Percentiles rank a stretch among this genome's conserved stretches.
These are phyloP conservation scores for Cicer arietinum DNA, from an alignment of 306 rosid genomes.

Conservation along the genomic window DNA sequence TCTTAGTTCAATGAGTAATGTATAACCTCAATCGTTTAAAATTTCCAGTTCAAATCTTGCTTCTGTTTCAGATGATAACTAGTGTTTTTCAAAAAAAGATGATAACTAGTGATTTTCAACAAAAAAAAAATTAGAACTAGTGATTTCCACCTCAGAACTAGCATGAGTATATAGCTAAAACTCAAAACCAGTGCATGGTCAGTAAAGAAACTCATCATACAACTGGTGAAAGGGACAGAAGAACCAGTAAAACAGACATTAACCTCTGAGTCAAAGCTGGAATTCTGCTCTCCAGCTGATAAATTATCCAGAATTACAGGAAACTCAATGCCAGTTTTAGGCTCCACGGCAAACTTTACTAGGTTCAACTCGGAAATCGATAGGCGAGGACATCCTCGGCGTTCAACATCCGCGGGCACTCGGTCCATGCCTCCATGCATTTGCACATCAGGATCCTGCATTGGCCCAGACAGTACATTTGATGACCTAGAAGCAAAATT, in stretches of 20 bases:
- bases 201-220: slow-evolving; percentile 12
- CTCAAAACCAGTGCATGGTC: slow-evolving; percentile 23
- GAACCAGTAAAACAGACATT: slow-evolving; percentile 32
- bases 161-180: slow-evolving; percentile 28
- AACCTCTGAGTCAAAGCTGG: slow-evolving; percentile 76
- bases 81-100: neutral
- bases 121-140: neutral
- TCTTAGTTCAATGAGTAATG: neutral
- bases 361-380: slow-evolving; percentile 57
- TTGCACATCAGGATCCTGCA: slow-evolving; percentile 59
- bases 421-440: slow-evolving; percentile 56
- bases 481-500: slow-evolving; percentile 63
- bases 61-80: neutral
- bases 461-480: slow-evolving; percentile 62
- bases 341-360: slow-evolving; percentile 73
- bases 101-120: neutral
- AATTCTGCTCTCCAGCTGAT: slow-evolving; percentile 55
- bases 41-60: slow-evolving; percentile 8
- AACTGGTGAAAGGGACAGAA: slow-evolving; percentile 23
- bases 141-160: neutral
- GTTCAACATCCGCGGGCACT: slow-evolving; percentile 65
- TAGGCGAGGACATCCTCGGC: slow-evolving; percentile 55
- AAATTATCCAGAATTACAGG: slow-evolving; percentile 67
- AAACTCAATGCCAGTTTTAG: slow-evolving; percentile 92
- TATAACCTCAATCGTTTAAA: neutral